Evolutionary conservation across 78 protist species (phyloP).

Genomic region (Cyanophora paradoxa): DNA sequence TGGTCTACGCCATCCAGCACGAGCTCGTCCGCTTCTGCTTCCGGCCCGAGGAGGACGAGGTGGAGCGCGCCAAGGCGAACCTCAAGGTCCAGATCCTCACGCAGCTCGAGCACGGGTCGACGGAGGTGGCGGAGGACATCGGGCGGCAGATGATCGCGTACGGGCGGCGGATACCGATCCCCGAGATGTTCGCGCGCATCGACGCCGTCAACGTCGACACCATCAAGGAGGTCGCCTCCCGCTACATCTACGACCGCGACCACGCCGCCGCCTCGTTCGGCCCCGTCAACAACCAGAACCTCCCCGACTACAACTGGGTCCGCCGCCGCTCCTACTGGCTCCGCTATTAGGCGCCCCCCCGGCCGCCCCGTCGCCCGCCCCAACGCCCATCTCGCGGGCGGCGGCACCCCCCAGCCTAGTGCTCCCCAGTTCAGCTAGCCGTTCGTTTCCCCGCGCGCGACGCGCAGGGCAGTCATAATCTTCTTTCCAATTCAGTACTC

Average conservation of each 20-base stretch:
- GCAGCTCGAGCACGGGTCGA: conserved; percentile 36
- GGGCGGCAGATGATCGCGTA: conserved; percentile 81
- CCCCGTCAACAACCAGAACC: conserved; percentile 17
- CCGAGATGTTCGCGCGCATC: conserved; percentile 55
- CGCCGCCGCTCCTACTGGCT: conserved; percentile 19
- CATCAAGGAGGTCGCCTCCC: conserved; percentile 39
- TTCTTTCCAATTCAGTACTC: no score
- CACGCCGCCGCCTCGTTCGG: conserved; percentile 66
- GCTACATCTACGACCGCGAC: conserved; percentile 44
- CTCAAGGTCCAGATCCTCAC: conserved; percentile 47
- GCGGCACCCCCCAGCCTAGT: no score
- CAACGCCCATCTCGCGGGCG: no score
- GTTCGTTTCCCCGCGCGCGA: no score
- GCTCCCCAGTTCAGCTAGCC: no score
- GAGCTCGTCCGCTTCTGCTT: conserved; percentile 38
- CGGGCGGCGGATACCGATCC: conserved; percentile 67
- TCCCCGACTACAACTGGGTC: conserved; percentile 42
- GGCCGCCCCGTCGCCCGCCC: no score
- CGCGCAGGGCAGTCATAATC: no score
- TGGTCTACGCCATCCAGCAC: conserved; percentile 4
- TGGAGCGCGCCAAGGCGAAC: conserved; percentile 64
- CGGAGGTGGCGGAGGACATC: conserved; percentile 63
- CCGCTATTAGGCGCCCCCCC: conserved; percentile 11
- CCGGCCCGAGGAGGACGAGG: conserved; percentile 45
- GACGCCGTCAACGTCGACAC: conserved; percentile 58